phyloP scores from a whole-genome alignment of 2,329 filamentous ascomycete species.

The Calonectria leucothoes region DNA sequence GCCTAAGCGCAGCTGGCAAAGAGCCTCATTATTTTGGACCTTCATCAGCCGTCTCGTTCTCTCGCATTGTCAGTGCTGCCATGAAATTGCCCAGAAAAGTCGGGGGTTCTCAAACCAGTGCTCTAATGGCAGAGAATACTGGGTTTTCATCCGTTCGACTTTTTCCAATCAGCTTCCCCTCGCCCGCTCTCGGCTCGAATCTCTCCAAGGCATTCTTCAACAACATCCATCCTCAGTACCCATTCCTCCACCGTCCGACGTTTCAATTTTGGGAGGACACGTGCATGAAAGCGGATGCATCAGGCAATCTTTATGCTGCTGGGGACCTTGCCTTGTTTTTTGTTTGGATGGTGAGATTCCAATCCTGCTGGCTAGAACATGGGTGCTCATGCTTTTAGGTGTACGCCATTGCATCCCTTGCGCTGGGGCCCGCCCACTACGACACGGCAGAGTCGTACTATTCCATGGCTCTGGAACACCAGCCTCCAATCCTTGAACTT shows the following conservation, averaged over 20 bases:
- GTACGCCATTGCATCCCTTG: constrained; percentile 29
- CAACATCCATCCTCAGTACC: constrained; percentile 31
- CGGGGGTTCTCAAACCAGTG: constrained; percentile 23
- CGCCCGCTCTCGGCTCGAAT: constrained; percentile 16
- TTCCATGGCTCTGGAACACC: constrained; percentile 29
- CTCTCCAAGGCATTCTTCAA: constrained; percentile 29
- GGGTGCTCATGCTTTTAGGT: background rate
- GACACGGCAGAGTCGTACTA: constrained; percentile 33
- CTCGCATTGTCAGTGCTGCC: constrained; percentile 28
- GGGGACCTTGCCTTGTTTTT: constrained; percentile 31
- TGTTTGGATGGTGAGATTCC: constrained; percentile 27
- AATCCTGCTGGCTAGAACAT: fast-evolving
- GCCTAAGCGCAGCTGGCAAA: constrained; percentile 27
- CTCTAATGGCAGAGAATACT: constrained; percentile 13
- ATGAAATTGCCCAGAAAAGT: constrained; percentile 30
- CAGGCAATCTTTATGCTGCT: constrained; percentile 24
- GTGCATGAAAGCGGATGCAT: constrained; percentile 27
- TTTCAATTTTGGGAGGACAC: constrained; percentile 32
- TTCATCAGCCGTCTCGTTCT: constrained; percentile 30
- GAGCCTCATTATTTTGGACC: constrained; percentile 34
- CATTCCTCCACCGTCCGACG: constrained; percentile 26
- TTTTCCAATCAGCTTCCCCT: constrained; percentile 27
- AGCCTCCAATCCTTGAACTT: constrained; percentile 23
- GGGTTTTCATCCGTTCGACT: constrained; percentile 3
- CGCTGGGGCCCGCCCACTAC: constrained; percentile 27